Percentiles rank a stretch among this genome's conserved stretches.
phyloP scores from a whole-genome alignment of 2,329 filamentous ascomycete genomes.

The Fusarium tjaetaba region DNA sequence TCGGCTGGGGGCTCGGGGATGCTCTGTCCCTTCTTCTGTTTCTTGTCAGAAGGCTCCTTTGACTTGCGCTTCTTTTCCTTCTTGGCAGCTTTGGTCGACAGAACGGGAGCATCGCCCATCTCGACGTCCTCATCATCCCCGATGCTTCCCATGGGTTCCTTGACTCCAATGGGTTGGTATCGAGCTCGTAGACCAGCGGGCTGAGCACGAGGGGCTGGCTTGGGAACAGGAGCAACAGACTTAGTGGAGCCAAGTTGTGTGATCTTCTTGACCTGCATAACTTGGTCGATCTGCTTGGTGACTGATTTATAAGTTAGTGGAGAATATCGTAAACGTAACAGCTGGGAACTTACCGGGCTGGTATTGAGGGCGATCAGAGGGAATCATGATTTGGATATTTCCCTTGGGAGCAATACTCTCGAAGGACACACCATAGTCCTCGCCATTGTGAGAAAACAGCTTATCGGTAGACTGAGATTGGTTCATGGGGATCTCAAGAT shows the following conservation, averaged over 20 bases:
- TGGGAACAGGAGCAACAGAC: slow-evolving; percentile 56
- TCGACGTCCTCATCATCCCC: slow-evolving; percentile 59
- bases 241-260: slow-evolving; percentile 61
- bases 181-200: slow-evolving; percentile 74
- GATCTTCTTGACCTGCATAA: slow-evolving; percentile 72
- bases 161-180: slow-evolving; percentile 72
- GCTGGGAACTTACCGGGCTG: slow-evolving; percentile 57
- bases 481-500: slow-evolving; percentile 69
- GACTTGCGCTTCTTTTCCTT: slow-evolving; percentile 49
- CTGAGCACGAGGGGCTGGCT: slow-evolving; percentile 68
- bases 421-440: slow-evolving; percentile 69
- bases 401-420: slow-evolving; percentile 61
- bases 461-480: slow-evolving; percentile 61
- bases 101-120: slow-evolving; percentile 54
- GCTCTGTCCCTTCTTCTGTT: slow-evolving; percentile 43
- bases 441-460: slow-evolving; percentile 70
- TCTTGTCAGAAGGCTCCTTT: slow-evolving; percentile 44
- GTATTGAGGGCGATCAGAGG: slow-evolving; percentile 65
- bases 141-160: slow-evolving; percentile 49
- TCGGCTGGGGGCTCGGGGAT: slow-evolving; percentile 8
- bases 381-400: slow-evolving; percentile 69
- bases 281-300: slow-evolving; percentile 61
- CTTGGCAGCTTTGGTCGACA: slow-evolving; percentile 41
- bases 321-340: neutral
- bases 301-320: slow-evolving; percentile 35